A percentile compares a stretch with the other conserved stretches of the same genome.
phyloP scores from a whole-genome alignment of 2,329 filamentous ascomycete genomes.

The Botrytis cinerea region DNA sequence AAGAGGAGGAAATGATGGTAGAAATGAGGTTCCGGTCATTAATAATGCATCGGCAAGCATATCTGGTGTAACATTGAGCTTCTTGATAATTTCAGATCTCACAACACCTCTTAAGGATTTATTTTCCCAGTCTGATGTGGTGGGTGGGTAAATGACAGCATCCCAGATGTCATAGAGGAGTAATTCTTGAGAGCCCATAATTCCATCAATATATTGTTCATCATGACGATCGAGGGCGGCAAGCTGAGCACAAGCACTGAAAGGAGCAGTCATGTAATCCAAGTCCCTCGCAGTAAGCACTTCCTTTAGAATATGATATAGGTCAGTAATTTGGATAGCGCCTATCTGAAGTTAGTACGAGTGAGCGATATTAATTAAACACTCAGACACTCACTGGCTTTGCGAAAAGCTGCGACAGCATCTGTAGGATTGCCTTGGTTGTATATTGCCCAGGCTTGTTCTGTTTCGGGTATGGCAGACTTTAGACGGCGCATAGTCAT shows the following conservation, averaged over 20 bases:
- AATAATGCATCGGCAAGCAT: slow-evolving; percentile 83
- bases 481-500: slow-evolving; percentile 64
- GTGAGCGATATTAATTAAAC: neutral
- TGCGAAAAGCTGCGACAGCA: slow-evolving; percentile 85
- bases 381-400: slow-evolving; percentile 61
- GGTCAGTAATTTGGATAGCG: slow-evolving; percentile 67
- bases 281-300: slow-evolving; percentile 69
- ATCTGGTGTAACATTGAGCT: slow-evolving; percentile 65
- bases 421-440: slow-evolving; percentile 75
- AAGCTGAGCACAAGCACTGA: slow-evolving; percentile 84
- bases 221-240: slow-evolving; percentile 73
- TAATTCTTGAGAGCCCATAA: slow-evolving; percentile 83
- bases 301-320: slow-evolving; percentile 75
- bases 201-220: slow-evolving; percentile 68
- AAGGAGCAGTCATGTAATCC: slow-evolving; percentile 81
- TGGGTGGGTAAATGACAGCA: slow-evolving; percentile 68
- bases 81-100: slow-evolving; percentile 70
- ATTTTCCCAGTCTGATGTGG: slow-evolving; percentile 63
- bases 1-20: slow-evolving; percentile 77
- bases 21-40: slow-evolving; percentile 78
- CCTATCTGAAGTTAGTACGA: slow-evolving; percentile 52
- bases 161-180: slow-evolving; percentile 84
- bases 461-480: slow-evolving; percentile 68
- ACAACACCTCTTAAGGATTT: slow-evolving; percentile 63
- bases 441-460: slow-evolving; percentile 85